Evolutionary conservation across 2,329 filamentous ascomycete species (phyloP).

Genomic region (Arachnomyces sp.): DNA sequence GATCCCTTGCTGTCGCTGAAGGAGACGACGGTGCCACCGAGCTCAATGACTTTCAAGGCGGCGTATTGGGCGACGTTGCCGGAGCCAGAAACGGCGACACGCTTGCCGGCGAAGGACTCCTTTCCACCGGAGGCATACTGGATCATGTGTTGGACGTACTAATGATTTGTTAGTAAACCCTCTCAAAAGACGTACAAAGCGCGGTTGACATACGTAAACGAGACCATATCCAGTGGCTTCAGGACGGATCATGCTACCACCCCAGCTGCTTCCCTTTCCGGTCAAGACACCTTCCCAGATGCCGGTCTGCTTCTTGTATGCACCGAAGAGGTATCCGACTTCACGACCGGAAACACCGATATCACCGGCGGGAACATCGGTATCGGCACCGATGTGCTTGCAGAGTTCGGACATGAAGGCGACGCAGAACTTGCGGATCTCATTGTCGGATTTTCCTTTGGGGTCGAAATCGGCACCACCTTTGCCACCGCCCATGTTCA

Average conservation of each 20-base stretch:
- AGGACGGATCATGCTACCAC: slow-evolving; percentile 86
- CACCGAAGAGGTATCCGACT: slow-evolving; percentile 90
- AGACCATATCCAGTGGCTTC: slow-evolving; percentile 96
- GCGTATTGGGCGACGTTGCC: slow-evolving; percentile 98
- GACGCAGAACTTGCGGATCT: slow-evolving; percentile 95
- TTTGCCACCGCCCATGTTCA: slow-evolving; percentile 95
- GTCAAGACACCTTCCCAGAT: slow-evolving; percentile 94
- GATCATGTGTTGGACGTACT: slow-evolving; percentile 93
- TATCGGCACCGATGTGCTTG: slow-evolving; percentile 94
- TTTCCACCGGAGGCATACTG: slow-evolving; percentile 69
- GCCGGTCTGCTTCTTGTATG: slow-evolving; percentile 83
- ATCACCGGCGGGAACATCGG: slow-evolving; percentile 92
- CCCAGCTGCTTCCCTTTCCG: slow-evolving; percentile 89
- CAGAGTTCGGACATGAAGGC: slow-evolving; percentile 93
- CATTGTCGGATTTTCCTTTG: slow-evolving; percentile 94
- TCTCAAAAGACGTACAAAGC: neutral
- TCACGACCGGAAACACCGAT: slow-evolving; percentile 90
- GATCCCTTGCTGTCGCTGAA: slow-evolving; percentile 87
- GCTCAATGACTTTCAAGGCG: slow-evolving; percentile 91
- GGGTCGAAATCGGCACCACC: slow-evolving; percentile 98
- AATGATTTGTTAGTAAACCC: slow-evolving; percentile 6
- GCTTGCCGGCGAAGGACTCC: slow-evolving; percentile 82
- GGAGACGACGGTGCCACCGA: slow-evolving; percentile 85
- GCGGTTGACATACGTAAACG: slow-evolving; percentile 59
- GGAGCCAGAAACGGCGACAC: slow-evolving; percentile 89